A percentile compares a stretch with the other conserved stretches of the same genome.
Evolutionary conservation across 768 basidiomycete genomes (phyloP).

Genomic region (Calocera viscosa): DNA sequence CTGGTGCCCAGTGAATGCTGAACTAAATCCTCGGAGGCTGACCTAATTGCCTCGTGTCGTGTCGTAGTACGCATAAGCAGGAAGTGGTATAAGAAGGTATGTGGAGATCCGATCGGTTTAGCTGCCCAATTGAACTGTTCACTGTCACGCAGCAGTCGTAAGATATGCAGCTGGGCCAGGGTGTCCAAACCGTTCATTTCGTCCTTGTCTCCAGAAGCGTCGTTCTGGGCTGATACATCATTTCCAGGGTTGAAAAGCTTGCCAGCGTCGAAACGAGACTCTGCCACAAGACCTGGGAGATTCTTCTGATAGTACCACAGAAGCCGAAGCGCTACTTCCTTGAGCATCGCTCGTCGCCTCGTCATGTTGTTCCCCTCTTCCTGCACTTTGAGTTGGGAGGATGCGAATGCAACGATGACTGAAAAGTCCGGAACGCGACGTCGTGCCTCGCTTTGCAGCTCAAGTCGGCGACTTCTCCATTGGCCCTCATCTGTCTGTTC

Average conservation of each 20-base stretch:
- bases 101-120: conserved; percentile 48
- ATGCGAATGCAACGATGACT: conserved; percentile 72
- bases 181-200: conserved; percentile 37
- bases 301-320: conserved; percentile 76
- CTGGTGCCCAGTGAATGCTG: conserved; percentile 53
- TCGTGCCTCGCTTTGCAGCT: conserved; percentile 64
- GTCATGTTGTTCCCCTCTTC: conserved; percentile 25
- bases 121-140: conserved; percentile 70
- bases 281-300: conserved; percentile 59
- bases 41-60: conserved; percentile 38
- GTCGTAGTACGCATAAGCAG: conserved; percentile 49
- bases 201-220: conserved; percentile 24
- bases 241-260: conserved; percentile 46
- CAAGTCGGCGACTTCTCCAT: conserved; percentile 53
- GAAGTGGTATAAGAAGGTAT: conserved; percentile 61
- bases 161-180: conserved; percentile 61
- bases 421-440: conserved; percentile 74
- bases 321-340: conserved; percentile 68
- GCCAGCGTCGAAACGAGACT: conserved; percentile 75
- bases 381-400: conserved; percentile 44
- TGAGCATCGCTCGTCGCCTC: conserved; percentile 36
- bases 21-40: conserved; percentile 43
- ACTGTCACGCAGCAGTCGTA: conserved; percentile 59
- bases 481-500: conserved; percentile 52
- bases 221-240: conserved; percentile 26